phyloP scores from a whole-genome alignment of 352 stramenopile species.

The Pythium graminicola region DNA sequence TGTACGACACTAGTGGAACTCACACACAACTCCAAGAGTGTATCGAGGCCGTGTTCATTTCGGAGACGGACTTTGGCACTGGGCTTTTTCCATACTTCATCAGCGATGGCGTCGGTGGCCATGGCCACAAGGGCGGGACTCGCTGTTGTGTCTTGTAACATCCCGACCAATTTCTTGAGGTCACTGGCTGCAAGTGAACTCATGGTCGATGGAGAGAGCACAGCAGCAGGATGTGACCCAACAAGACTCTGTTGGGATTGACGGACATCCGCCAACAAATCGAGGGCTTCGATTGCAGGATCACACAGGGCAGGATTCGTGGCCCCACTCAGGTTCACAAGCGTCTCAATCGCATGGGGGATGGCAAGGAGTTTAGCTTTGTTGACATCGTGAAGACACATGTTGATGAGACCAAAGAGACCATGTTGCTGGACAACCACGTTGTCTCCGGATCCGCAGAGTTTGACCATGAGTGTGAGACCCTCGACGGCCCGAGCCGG shows the following conservation, averaged over 20 bases:
- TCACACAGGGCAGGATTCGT: slow-evolving; percentile 55
- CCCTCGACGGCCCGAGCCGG: slow-evolving; percentile 21
- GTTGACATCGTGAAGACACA: slow-evolving; percentile 80
- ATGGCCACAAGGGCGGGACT: slow-evolving; percentile 56
- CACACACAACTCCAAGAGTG: slow-evolving; percentile 46
- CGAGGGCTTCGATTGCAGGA: slow-evolving; percentile 63
- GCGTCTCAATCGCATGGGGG: slow-evolving; percentile 64
- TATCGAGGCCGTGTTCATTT: slow-evolving; percentile 63
- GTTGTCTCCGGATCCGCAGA: slow-evolving; percentile 30
- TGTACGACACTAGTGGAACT: slow-evolving; percentile 13
- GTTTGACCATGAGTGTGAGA: slow-evolving; percentile 40
- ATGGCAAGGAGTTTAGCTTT: slow-evolving; percentile 71
- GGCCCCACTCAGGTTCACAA: slow-evolving; percentile 68
- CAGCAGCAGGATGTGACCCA: slow-evolving; percentile 2
- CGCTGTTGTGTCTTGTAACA: slow-evolving; percentile 40
- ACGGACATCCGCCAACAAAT: slow-evolving; percentile 67
- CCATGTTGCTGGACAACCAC: slow-evolving; percentile 49
- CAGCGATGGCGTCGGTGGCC: slow-evolving; percentile 68
- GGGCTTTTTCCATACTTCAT: slow-evolving; percentile 65
- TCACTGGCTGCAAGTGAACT: slow-evolving; percentile 36
- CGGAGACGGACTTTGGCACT: slow-evolving; percentile 50
- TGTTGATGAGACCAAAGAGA: slow-evolving; percentile 73
- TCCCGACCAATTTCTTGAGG: slow-evolving; percentile 59
- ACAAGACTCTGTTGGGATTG: slow-evolving; percentile 36
- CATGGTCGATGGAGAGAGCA: slow-evolving; percentile 14